A percentile compares a stretch with the other conserved stretches of the same genome.
Conservation (phyloP, 2,329 filamentous ascomycete genomes). For the Emmonsiellopsis sp. region DNA sequence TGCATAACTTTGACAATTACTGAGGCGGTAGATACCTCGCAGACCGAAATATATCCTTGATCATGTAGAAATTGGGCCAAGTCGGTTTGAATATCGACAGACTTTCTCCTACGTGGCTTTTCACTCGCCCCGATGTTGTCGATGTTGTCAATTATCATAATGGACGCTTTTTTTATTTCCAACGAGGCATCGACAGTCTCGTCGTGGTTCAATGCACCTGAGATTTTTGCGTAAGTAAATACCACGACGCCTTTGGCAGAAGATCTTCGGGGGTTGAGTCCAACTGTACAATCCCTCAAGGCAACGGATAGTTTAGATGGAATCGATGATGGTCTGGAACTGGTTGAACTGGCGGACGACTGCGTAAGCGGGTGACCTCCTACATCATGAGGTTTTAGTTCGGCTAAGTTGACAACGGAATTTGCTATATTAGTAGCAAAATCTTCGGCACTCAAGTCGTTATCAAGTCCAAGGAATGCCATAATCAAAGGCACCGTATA, state of each 20-base stretch:
- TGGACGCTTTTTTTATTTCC: conserved; percentile 67
- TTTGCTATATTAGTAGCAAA: conserved; percentile 66
- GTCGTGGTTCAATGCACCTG: conserved; percentile 57
- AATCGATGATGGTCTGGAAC: conserved; percentile 33
- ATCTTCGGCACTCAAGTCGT: conserved; percentile 60
- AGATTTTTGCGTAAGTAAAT: conserved; percentile 66
- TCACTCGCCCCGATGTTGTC: conserved; percentile 37
- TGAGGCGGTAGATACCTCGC: conserved; percentile 75
- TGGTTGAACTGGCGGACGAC: conserved; percentile 12
- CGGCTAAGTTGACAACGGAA: conserved; percentile 69
- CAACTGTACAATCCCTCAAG: conserved; percentile 71
- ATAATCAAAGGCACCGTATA: conserved; percentile 80
- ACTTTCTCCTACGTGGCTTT: conserved; percentile 21
- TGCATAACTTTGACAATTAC: conserved; percentile 53
- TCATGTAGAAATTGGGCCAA: conserved; percentile 45
- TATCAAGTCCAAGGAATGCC: conserved; percentile 63
- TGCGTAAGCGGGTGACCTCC: conserved; percentile 7
- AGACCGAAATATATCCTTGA: conserved; percentile 75
- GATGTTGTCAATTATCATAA: conserved; percentile 74
- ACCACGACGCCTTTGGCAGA: conserved; percentile 70
- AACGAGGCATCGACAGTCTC: conserved; percentile 55
- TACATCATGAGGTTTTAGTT: conserved; percentile 33
- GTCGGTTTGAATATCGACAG: conserved; percentile 24
- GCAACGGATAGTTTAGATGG: conserved; percentile 50
- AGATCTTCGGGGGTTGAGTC: conserved; percentile 70